phyloP scores from a whole-genome alignment of 208 protist species.

The Tritrichomonas musculus region DNA sequence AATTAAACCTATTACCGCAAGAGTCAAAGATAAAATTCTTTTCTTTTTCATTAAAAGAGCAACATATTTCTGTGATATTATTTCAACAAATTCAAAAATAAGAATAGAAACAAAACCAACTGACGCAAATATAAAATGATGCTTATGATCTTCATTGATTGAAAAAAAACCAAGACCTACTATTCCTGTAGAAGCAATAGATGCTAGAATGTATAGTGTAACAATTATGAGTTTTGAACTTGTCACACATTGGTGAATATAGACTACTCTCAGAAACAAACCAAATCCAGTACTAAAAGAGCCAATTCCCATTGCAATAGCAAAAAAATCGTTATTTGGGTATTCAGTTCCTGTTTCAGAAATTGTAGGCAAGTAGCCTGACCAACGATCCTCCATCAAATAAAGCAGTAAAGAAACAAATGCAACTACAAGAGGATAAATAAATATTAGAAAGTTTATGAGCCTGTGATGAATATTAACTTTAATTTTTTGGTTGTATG shows the following conservation, averaged over 20 bases:
- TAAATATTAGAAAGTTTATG: neutral
- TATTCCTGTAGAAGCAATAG: neutral
- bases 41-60: no score
- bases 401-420: neutral
- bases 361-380: neutral
- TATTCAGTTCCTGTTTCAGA: conserved; percentile 22
- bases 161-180: neutral
- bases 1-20: no score
- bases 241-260: neutral
- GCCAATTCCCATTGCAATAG: neutral
- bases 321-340: neutral
- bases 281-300: neutral
- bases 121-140: neutral
- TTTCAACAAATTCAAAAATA: neutral
- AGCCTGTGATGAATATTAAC: neutral
- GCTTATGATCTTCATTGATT: neutral
- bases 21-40: no score
- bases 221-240: neutral
- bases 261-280: neutral
- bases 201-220: neutral
- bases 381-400: neutral
- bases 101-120: neutral
- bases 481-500: neutral
- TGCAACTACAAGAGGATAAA: neutral
- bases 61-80: no score